These are phyloP conservation scores for Cladosporium sp. DNA, from an alignment of 2,329 filamentous ascomycete species.

Conservation along the genomic window DNA sequence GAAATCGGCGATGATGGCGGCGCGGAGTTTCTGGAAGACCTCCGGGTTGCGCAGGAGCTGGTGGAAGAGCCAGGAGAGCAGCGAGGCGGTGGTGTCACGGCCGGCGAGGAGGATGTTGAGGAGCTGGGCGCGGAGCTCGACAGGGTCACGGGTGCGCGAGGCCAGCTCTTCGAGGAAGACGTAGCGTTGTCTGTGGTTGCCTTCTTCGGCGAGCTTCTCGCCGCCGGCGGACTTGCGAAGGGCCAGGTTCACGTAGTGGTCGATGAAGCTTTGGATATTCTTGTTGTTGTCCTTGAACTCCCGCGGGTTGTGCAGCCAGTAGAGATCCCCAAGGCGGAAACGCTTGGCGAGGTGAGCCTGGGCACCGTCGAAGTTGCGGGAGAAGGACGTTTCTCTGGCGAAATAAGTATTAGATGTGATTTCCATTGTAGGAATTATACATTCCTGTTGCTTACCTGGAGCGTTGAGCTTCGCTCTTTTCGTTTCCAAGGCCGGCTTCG, in stretches of 20 bases:
- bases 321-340: constrained; percentile 32
- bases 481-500: constrained; percentile 24
- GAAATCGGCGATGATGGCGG: constrained; percentile 44
- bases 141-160: constrained; percentile 39
- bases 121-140: constrained; percentile 38
- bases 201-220: constrained; percentile 19
- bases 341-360: constrained; percentile 34
- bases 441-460: constrained; percentile 7
- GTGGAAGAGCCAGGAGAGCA: constrained; percentile 50
- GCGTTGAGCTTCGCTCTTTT: constrained; percentile 17
- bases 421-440: background rate
- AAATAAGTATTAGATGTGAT: constrained; percentile 21
- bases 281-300: constrained; percentile 35
- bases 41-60: constrained; percentile 46
- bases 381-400: constrained; percentile 32
- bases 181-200: constrained; percentile 34
- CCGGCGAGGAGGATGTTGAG: constrained; percentile 63
- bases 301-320: constrained; percentile 31
- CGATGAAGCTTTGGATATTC: constrained; percentile 39
- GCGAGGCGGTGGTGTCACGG: constrained; percentile 51
- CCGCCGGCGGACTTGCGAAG: constrained; percentile 27
- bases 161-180: constrained; percentile 43
- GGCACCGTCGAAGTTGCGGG: constrained; percentile 38
- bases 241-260: constrained; percentile 41
- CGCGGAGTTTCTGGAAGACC: constrained; percentile 43